Percentiles rank a stretch among this genome's conserved stretches.
phyloP scores from a whole-genome alignment of 495 filamentous ascomycete genomes.

The Diplogelasinospora grovesii region DNA sequence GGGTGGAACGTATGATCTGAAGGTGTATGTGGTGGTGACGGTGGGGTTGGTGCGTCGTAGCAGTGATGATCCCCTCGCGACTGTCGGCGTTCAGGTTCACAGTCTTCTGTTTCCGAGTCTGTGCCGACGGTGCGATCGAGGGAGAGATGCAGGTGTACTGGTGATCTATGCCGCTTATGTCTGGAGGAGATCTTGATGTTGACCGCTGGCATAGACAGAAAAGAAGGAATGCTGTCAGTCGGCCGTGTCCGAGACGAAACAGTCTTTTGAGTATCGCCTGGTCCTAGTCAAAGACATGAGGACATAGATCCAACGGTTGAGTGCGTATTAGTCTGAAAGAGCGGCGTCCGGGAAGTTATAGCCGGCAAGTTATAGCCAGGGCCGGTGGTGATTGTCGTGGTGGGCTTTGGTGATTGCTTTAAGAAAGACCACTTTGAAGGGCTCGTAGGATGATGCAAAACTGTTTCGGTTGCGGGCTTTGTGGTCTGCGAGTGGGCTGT shows the following conservation, averaged over 20 bases:
- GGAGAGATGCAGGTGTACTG: conserved; percentile 10
- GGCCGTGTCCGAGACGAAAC: conserved; percentile 36
- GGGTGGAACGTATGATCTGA: conserved; percentile 15
- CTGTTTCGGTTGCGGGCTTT: conserved; percentile 5
- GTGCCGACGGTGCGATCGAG: too few relatives aligned
- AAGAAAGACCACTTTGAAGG: background rate
- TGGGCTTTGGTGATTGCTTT: conserved; percentile 3
- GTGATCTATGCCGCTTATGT: conserved; percentile 17
- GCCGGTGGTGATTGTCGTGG: background rate
- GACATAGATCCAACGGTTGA: conserved; percentile 20
- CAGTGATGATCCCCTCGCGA: conserved; percentile 5
- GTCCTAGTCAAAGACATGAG: conserved; percentile 38
- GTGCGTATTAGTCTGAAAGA: conserved; percentile 3
- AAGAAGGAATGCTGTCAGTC: conserved; percentile 27
- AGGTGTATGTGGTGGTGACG: conserved; percentile 16
- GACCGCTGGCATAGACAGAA: conserved; percentile 14
- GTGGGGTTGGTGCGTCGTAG: conserved; percentile 15
- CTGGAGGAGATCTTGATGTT: conserved; percentile 26
- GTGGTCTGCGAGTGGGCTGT: conserved; percentile 1
- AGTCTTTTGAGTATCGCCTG: conserved; percentile 24
- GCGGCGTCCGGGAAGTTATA: conserved; percentile 9
- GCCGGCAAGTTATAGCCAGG: too few relatives aligned
- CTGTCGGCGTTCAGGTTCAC: conserved; percentile 2
- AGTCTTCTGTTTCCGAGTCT: too few relatives aligned
- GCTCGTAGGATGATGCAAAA: conserved; percentile 2